phyloP scores from a whole-genome alignment of 2,329 filamentous ascomycete species.

The Huntiella bhutanensis region DNA sequence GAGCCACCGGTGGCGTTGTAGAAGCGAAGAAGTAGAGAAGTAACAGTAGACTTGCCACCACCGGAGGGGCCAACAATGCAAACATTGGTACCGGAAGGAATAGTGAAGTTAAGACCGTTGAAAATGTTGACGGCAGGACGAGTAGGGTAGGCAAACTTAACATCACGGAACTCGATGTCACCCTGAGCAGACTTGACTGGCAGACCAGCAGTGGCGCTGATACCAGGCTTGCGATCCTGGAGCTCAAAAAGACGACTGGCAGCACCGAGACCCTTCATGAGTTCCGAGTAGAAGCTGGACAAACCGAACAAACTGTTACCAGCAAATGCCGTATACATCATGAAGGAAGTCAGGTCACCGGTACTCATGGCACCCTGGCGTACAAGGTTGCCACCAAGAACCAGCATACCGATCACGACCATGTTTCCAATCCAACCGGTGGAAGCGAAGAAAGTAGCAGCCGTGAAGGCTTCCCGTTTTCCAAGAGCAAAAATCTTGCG shows the following conservation, averaged over 20 bases:
- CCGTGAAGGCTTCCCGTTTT: conserved; percentile 68
- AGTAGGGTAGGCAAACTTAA: conserved; percentile 83
- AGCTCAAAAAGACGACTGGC: conserved; percentile 93
- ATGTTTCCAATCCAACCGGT: conserved; percentile 91
- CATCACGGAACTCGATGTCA: conserved; percentile 69
- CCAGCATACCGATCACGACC: conserved; percentile 79
- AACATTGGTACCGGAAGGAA: conserved; percentile 83
- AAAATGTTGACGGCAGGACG: conserved; percentile 85
- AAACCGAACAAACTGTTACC: conserved; percentile 80
- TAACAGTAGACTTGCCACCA: conserved; percentile 90
- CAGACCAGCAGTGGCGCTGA: conserved; percentile 66
- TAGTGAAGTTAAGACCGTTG: conserved; percentile 71
- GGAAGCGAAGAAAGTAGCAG: conserved; percentile 71
- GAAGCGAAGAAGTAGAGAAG: conserved; percentile 76
- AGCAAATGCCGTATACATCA: conserved; percentile 91
- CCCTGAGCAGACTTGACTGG: conserved; percentile 72
- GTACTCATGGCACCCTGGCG: conserved; percentile 70
- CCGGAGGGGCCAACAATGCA: conserved; percentile 93
- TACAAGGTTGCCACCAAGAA: conserved; percentile 81
- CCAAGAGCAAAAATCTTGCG: conserved; percentile 83
- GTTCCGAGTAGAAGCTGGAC: conserved; percentile 88
- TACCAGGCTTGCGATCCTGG: conserved; percentile 72
- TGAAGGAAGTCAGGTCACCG: conserved; percentile 83
- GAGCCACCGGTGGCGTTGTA: conserved; percentile 63
- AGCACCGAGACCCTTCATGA: conserved; percentile 97